Evolutionary conservation across 2,329 filamentous ascomycete species (phyloP), one percentile per base, ranked within the genome.

Genomic region (Arthroderma uncinatum): DNA sequence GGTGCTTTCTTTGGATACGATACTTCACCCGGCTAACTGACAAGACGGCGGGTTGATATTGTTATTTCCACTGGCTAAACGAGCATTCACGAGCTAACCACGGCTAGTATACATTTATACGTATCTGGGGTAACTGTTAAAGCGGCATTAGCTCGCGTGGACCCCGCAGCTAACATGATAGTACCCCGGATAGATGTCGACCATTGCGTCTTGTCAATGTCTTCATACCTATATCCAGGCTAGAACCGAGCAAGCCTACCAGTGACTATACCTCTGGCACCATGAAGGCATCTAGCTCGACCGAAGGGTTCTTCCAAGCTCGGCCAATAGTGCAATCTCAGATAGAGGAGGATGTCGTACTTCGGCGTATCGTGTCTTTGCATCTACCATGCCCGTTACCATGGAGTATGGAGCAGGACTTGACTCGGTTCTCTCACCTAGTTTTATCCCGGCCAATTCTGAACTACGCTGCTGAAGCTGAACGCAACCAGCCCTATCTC

Each of bases 221-320:
- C 7, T 4, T 7, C 28, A 30, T 30, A 30, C 28, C 28, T 7
- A 30, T 30, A 30, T 30, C 3, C 28, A 30, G 7, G 28, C 28
- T 7, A 7, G 28, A 7, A 30, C 3, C 28, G 3, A 7, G 7
- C 3, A 30, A 4, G 3, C 28, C 3, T 30, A 30, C 28, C 28
- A 4, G 28, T 30, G 28, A 12, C 19, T 28, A 12, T 9, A 4
- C 3, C 10, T 25, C 10, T 25, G n/a, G 33, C 16, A 36, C 12
- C 30, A 65, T 65, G 62, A 61, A 65, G 54, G 57, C 64, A n/a
- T 64, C 62, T 19, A 65, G 63, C 40, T 56, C 63, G 42, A 64
- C 62, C 19, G 58, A 59, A 40, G 64, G 64, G 48, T 66, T 66
- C 58, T 66, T 66, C 57, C 64, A 66, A 58, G 23, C 42, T 52